Percentiles rank a stretch among this genome's conserved stretches.
These are phyloP conservation scores for Leccinum disarticulatum DNA, from an alignment of 768 basidiomycete species.

Conservation along the genomic window DNA sequence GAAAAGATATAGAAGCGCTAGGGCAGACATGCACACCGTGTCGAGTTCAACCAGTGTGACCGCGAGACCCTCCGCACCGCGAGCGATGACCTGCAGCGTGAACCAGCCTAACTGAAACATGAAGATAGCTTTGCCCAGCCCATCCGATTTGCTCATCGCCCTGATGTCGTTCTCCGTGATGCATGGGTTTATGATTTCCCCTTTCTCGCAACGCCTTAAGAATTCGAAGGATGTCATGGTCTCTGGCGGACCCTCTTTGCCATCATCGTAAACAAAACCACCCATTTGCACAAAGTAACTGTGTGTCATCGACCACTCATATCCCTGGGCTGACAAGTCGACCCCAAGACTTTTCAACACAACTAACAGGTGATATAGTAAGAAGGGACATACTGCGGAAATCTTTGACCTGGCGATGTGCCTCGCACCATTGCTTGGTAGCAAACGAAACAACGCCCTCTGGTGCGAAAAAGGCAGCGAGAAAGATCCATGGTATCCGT, in stretches of 20 bases:
- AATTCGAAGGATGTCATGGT: not conserved
- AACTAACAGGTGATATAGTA: not conserved
- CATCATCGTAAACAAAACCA: not conserved
- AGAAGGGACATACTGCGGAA: not conserved
- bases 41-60: not conserved
- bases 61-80: not conserved
- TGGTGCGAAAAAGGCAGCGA: not conserved
- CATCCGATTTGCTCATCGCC: not conserved
- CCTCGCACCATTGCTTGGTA: not conserved
- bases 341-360: not conserved
- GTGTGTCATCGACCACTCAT: not conserved
- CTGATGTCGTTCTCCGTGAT: not conserved
- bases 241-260: not conserved
- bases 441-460: not conserved
- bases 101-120: not conserved
- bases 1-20: not conserved
- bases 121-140: not conserved
- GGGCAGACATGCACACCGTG: not conserved
- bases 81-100: not conserved
- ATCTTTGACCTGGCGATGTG: not conserved
- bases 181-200: not conserved
- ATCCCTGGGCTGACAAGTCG: not conserved
- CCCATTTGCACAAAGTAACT: not conserved
- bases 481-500: not conserved
- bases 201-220: not conserved